Base-by-base conservation (phyloP, 306 rosid species). In the Pyrus bretschneideri region DNA sequence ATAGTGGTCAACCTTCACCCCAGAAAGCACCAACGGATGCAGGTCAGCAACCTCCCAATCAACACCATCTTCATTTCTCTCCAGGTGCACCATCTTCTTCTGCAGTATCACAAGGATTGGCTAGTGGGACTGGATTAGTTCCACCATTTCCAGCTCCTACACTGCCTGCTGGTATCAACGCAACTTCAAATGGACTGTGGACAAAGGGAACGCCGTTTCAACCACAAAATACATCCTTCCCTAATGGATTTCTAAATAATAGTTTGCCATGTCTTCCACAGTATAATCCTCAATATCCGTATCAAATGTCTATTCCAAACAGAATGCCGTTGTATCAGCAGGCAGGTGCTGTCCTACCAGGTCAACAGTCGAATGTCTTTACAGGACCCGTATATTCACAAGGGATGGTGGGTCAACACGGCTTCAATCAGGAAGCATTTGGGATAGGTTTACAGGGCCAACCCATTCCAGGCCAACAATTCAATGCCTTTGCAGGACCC, bases 261-360 rank as follows among this genome's bases (percentile, higher is more conserved):
- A 81, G 71, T 78, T 27, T 85, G 65, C 62, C 96, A 5, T 89
- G 91, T 86, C 82, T 69, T 67, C 67, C 84, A 6, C 91, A 78
- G 75, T 87, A 89, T 79, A 70, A 83, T 11, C 84, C 22, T 18
- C 84, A 82, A 44, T 69, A 74, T 76, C 67, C 85, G 29, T 82
- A 76, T 71, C 97, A 89, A 84, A 77, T 92, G 81, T 83, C 89
- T 21, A 54, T 85, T 81, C 67, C 71, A 2, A 85, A 80, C 51
- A 55, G 79, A 65, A n/a, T 83, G 65, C 84, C 88, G 19, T 86
- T 85, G 78, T 84, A 77, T 75, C 91, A 82, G 87, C 94, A 85
- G 65, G 29, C 75, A 4, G 79, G 76, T 81, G 86, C 85, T 18
- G 73, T 82, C 81, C 66, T 81, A 33, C 71, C 83, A 23, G 88